Evolutionary conservation across 139 green algal species (phyloP).

Genomic region (Micractinium conductrix): DNA sequence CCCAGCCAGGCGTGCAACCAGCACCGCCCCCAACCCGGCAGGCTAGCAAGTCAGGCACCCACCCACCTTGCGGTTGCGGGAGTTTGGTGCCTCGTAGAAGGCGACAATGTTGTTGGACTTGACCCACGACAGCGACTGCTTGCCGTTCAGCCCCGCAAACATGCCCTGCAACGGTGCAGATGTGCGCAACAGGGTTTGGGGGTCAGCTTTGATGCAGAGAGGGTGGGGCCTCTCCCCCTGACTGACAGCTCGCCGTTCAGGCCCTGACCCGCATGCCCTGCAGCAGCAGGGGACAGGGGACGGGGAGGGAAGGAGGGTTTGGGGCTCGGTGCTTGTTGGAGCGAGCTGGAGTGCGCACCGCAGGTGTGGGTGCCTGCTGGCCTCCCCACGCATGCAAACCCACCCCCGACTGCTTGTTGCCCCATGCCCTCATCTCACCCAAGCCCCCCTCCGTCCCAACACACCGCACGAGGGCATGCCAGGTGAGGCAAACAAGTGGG

Average conservation of each 20-base stretch:
- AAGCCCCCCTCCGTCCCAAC: background rate
- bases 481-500: too few relatives aligned
- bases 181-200: background rate
- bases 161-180: background rate
- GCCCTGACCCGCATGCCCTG: too few relatives aligned
- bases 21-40: too few relatives aligned
- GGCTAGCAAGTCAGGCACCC: too few relatives aligned
- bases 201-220: background rate
- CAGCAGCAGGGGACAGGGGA: too few relatives aligned
- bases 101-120: background rate
- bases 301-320: background rate
- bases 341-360: too few relatives aligned
- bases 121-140: conserved; percentile 12
- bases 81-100: conserved; percentile 14
- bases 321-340: background rate
- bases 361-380: background rate
- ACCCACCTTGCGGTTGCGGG: conserved; percentile 5
- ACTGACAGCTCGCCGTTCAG: too few relatives aligned
- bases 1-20: too few relatives aligned
- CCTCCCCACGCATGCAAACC: background rate
- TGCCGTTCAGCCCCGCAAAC: conserved; percentile 1
- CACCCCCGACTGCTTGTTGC: too few relatives aligned
- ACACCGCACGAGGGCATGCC: too few relatives aligned
- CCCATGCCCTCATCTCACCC: background rate
- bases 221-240: background rate